Evolutionary conservation across 352 stramenopile species (phyloP).

Genomic region (Globisporangium irregulare): DNA sequence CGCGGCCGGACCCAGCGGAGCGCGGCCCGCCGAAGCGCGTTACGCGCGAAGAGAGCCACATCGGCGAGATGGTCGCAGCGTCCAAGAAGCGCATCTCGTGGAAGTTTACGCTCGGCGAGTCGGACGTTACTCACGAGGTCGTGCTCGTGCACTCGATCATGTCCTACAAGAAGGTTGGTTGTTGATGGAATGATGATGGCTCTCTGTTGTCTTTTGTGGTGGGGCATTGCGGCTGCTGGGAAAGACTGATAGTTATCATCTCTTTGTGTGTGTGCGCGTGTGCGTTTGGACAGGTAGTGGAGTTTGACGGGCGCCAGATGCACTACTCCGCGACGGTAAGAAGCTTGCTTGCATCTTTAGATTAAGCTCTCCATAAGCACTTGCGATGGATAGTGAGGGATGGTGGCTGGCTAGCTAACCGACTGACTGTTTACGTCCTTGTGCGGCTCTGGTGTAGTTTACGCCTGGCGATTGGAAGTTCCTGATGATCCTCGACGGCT

Average conservation of each 20-base stretch:
- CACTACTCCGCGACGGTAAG: slow-evolving; percentile 77
- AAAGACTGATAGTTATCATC: background rate
- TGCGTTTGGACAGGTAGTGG: slow-evolving; percentile 38
- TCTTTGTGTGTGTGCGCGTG: background rate
- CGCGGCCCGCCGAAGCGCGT: slow-evolving; percentile 68
- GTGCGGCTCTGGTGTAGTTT: slow-evolving; percentile 26
- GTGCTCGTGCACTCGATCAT: slow-evolving; percentile 81
- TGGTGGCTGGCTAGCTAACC: background rate
- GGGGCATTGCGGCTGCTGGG: background rate
- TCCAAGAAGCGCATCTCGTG: slow-evolving; percentile 85
- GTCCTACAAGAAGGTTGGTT: slow-evolving; percentile 75
- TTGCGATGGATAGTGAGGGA: background rate
- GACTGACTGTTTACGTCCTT: background rate
- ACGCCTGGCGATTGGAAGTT: slow-evolving; percentile 76
- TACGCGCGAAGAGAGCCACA: slow-evolving; percentile 68
- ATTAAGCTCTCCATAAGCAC: background rate
- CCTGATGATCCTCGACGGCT: slow-evolving; percentile 72
- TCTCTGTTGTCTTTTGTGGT: background rate
- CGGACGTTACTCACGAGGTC: slow-evolving; percentile 69
- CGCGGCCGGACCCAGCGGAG: slow-evolving; percentile 63
- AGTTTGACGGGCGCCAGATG: slow-evolving; percentile 79
- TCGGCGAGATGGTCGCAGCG: slow-evolving; percentile 73
- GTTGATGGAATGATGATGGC: background rate
- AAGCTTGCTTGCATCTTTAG: background rate
- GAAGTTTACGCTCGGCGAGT: slow-evolving; percentile 79